Base-by-base conservation (phyloP, 176 grass and related monocot genomes). In the Carex cristatella region DNA sequence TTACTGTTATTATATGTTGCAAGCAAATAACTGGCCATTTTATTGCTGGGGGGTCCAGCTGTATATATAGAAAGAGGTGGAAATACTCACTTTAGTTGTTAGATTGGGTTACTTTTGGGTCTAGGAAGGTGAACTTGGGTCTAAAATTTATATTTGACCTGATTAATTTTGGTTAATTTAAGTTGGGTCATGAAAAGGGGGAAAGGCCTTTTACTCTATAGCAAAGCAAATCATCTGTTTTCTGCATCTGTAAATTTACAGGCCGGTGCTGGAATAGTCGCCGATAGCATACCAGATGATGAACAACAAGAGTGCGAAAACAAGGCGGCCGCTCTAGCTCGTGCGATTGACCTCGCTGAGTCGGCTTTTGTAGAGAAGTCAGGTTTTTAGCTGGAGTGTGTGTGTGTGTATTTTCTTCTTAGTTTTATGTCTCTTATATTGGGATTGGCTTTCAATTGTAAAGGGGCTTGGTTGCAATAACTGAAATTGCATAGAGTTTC, bases 291-390 rank as follows among this genome's bases (percentile, higher is more conserved):
- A 54, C 95, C 95, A 23, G 91, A 98, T 1, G 95, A 98, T 2
- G 95, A 95, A 71, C 93, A 95, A 42, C 87, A 86, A 18, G 95
- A 98, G 79, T 95, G 95, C 10, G 91, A 98, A 79, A 98, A 95
- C 49, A 98, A 95, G 87, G 95, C 95, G 0, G 95, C 93, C 3
- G 93, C 88, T 56, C 85, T 98, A 30, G 89, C 93, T 82, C 87
- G 91, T 65, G 95, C 95, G 16, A 95, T 98, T 35, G 91, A 98
- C 85, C 95, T 95, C 62, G 93, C 93, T 0, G 95, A 98, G 75
- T 92, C 93, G 5, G 90, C 95, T 72, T 98, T 98, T 64, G 85
- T 98, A 80, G 79, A 89, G 59, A 93, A 93, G 15, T 48, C 70
- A 65, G 42, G 38, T 14, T 66, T 23, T 64, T 37, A 86, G 74